These are phyloP conservation scores for Fusarium euwallaceae DNA, from an alignment of 2,329 filamentous ascomycete species.

Conservation along the genomic window DNA sequence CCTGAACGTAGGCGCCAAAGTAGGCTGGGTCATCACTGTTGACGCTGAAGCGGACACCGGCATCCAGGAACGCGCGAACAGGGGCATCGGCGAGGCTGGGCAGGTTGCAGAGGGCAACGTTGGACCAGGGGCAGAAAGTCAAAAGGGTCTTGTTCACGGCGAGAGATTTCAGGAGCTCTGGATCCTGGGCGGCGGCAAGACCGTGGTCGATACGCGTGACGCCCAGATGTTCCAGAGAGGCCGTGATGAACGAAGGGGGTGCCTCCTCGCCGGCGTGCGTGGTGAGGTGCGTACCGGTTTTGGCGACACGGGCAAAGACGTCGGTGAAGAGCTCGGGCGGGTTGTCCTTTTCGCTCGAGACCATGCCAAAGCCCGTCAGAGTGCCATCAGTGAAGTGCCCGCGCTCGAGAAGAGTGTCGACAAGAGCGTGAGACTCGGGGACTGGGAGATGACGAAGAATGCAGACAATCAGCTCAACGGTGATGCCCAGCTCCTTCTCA, in stretches of 20 bases:
- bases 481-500: conserved; percentile 71
- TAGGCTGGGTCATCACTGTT: conserved; percentile 83
- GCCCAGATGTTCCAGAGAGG: conserved; percentile 72
- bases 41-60: conserved; percentile 76
- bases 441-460: conserved; percentile 78
- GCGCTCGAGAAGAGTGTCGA: conserved; percentile 47
- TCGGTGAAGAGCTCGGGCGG: conserved; percentile 72
- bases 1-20: conserved; percentile 80
- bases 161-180: conserved; percentile 68
- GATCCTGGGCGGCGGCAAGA: conserved; percentile 73
- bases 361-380: conserved; percentile 75
- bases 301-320: conserved; percentile 66
- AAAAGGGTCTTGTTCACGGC: conserved; percentile 70
- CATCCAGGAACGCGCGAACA: conserved; percentile 72
- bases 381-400: conserved; percentile 65
- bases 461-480: conserved; percentile 77
- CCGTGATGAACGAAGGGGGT: conserved; percentile 73
- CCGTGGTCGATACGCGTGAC: conserved; percentile 82
- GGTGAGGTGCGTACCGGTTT: conserved; percentile 69
- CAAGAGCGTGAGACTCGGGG: conserved; percentile 62
- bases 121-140: conserved; percentile 80
- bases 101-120: conserved; percentile 62
- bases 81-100: conserved; percentile 58
- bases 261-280: conserved; percentile 84
- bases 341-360: conserved; percentile 71